Evolutionary conservation across 164 flowering plant genomes (phyloP).

Genomic region (Tinospora cordifolia): DNA sequence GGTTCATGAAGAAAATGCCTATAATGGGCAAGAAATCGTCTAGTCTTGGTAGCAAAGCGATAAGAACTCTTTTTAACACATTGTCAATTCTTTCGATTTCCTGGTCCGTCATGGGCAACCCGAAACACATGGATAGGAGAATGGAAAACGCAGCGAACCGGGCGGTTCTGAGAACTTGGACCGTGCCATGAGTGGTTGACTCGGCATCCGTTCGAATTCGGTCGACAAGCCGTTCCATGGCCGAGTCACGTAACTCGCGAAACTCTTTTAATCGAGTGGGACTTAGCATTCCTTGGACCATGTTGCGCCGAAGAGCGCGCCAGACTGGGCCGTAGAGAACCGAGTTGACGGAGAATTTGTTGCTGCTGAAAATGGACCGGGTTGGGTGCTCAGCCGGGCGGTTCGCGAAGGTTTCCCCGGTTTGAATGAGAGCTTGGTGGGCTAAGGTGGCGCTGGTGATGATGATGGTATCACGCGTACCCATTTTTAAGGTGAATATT

Average conservation of each 20-base stretch:
- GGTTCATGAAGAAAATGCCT: slow-evolving; percentile 60
- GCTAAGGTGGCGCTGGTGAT: slow-evolving; percentile 45
- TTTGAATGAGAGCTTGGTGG: slow-evolving; percentile 62
- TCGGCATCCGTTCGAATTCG: slow-evolving; percentile 48
- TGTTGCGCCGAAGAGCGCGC: slow-evolving; percentile 76
- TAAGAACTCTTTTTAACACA: slow-evolving; percentile 55
- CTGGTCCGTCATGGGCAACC: slow-evolving; percentile 65
- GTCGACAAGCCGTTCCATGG: slow-evolving; percentile 60
- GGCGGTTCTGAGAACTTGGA: slow-evolving; percentile 60
- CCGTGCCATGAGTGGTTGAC: slow-evolving; percentile 33
- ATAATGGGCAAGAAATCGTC: slow-evolving; percentile 78
- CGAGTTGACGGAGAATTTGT: slow-evolving; percentile 85
- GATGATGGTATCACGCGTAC: slow-evolving; percentile 58
- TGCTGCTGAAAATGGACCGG: slow-evolving; percentile 61
- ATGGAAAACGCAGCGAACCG: slow-evolving; percentile 80
- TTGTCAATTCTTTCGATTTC: slow-evolving; percentile 46
- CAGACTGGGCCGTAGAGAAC: slow-evolving; percentile 72
- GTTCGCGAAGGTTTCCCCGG: slow-evolving; percentile 54
- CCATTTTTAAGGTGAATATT: slow-evolving; percentile 72
- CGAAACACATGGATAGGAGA: slow-evolving; percentile 76
- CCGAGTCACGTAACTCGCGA: slow-evolving; percentile 25
- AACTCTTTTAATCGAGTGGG: slow-evolving; percentile 48
- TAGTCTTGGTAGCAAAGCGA: slow-evolving; percentile 53
- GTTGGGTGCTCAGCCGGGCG: slow-evolving; percentile 80
- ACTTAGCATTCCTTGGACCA: slow-evolving; percentile 81